phyloP scores from a whole-genome alignment of 1,284 basidiomycete genomes.

The Peniophora sp. region DNA sequence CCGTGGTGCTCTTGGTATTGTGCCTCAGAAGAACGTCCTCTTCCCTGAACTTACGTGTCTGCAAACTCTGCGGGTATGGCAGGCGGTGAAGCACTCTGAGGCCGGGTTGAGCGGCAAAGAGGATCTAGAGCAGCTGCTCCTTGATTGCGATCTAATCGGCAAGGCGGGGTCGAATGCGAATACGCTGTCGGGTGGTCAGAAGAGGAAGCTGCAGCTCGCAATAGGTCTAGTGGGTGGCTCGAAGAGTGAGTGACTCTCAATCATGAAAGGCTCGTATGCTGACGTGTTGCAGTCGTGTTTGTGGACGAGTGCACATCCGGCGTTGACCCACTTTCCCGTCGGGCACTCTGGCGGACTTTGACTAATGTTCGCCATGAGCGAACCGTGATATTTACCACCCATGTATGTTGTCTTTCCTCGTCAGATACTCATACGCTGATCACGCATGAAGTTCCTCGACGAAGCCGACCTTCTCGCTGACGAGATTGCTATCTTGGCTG shows the following conservation, averaged over 20 bases:
- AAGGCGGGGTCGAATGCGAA: slow-evolving; percentile 62
- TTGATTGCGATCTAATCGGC: slow-evolving; percentile 62
- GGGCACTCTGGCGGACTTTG: slow-evolving; percentile 71
- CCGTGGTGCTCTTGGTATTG: slow-evolving; percentile 63
- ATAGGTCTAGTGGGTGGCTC: slow-evolving; percentile 72
- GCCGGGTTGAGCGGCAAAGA: slow-evolving; percentile 31
- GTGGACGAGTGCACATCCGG: slow-evolving; percentile 78
- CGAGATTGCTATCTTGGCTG: slow-evolving; percentile 65
- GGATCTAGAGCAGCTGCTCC: slow-evolving; percentile 54
- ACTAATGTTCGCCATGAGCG: slow-evolving; percentile 58
- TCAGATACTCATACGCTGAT: slow-evolving; percentile 5
- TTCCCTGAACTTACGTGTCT: slow-evolving; percentile 71
- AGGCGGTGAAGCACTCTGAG: slow-evolving; percentile 61
- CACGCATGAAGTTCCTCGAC: slow-evolving; percentile 52
- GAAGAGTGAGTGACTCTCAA: slow-evolving; percentile 34
- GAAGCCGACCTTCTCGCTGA: slow-evolving; percentile 77
- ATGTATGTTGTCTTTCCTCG: slow-evolving; percentile 30
- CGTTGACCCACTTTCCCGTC: slow-evolving; percentile 70
- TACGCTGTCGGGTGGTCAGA: slow-evolving; percentile 73
- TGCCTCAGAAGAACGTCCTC: slow-evolving; percentile 78
- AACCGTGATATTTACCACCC: slow-evolving; percentile 64
- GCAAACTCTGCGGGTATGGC: slow-evolving; percentile 70
- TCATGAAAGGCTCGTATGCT: slow-evolving; percentile 1
- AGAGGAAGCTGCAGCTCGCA: slow-evolving; percentile 74
- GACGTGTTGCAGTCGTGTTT: slow-evolving; percentile 44